These are phyloP conservation scores for Hirsutella rhossiliensis DNA, from an alignment of 2,329 filamentous ascomycete genomes.

Conservation along the genomic window DNA sequence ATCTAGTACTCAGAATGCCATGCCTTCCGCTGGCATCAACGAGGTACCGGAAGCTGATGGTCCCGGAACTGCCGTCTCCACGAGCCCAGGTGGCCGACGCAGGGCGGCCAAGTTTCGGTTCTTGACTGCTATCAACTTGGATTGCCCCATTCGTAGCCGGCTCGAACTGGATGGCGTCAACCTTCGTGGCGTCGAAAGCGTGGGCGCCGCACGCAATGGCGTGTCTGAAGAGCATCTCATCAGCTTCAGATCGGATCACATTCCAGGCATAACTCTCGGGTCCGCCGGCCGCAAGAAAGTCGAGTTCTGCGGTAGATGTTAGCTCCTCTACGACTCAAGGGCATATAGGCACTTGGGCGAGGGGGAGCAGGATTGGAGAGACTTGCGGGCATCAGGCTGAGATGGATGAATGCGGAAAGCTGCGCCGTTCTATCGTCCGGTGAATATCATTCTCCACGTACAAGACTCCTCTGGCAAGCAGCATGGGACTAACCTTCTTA, in stretches of 20 bases:
- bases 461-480: not conserved
- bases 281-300: constrained; percentile 27
- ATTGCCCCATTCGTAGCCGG: not conserved
- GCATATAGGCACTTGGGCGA: not conserved
- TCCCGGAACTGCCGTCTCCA: constrained; percentile 23
- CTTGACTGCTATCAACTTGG: not conserved
- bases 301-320: constrained; percentile 20
- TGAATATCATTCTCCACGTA: not conserved
- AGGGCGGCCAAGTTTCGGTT: constrained; percentile 14
- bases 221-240: constrained; percentile 30
- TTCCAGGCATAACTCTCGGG: constrained; percentile 30
- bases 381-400: constrained; percentile 20
- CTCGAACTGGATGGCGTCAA: constrained; percentile 20
- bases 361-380: not conserved
- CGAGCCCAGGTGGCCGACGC: constrained; percentile 21
- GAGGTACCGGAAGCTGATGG: constrained; percentile 32
- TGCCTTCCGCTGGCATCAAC: constrained; percentile 34
- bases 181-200: constrained; percentile 26
- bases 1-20: constrained; percentile 34
- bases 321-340: not conserved
- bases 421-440: constrained; percentile 15
- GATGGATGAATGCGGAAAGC: constrained; percentile 23
- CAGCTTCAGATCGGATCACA: constrained; percentile 31
- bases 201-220: constrained; percentile 25
- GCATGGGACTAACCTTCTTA: constrained; percentile 19